phyloP scores from a whole-genome alignment of 2,329 filamentous ascomycete genomes.

The Drechslerella dactyloides region DNA sequence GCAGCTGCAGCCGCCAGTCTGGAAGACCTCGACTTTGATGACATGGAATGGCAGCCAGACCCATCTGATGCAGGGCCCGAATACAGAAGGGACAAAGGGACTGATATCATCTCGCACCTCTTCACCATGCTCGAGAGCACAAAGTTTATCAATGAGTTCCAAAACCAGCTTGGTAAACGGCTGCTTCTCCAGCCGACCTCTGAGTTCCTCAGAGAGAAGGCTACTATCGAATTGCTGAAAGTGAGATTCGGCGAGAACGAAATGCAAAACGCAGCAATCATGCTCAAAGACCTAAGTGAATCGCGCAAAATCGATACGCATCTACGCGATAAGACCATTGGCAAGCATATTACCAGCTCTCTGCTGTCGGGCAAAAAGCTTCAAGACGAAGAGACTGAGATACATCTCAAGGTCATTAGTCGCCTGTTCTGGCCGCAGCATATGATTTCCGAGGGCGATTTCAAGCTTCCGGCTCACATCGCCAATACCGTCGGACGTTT shows the following conservation, averaged over 20 bases:
- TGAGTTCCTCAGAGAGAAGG: conserved; percentile 77
- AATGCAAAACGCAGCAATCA: conserved; percentile 93
- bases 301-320: conserved; percentile 74
- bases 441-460: conserved; percentile 58
- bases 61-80: conserved; percentile 91
- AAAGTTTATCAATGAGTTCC: conserved; percentile 92
- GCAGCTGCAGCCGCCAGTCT: conserved; percentile 52
- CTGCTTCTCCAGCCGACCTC: conserved; percentile 70
- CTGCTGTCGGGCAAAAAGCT: conserved; percentile 52
- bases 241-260: conserved; percentile 83
- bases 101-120: conserved; percentile 89
- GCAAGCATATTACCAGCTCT: conserved; percentile 54
- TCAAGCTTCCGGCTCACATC: conserved; percentile 61
- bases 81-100: conserved; percentile 84
- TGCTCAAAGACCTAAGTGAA: conserved; percentile 91
- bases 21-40: conserved; percentile 83
- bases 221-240: conserved; percentile 85
- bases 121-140: conserved; percentile 83
- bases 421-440: conserved; percentile 83
- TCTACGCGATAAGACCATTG: conserved; percentile 61
- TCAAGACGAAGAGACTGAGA: conserved; percentile 59
- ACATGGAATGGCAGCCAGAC: conserved; percentile 91
- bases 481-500: conserved; percentile 71
- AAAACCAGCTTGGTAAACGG: conserved; percentile 84
- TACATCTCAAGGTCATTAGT: conserved; percentile 85